phyloP scores from a whole-genome alignment of 208 protist genomes.

The Leishmania major region DNA sequence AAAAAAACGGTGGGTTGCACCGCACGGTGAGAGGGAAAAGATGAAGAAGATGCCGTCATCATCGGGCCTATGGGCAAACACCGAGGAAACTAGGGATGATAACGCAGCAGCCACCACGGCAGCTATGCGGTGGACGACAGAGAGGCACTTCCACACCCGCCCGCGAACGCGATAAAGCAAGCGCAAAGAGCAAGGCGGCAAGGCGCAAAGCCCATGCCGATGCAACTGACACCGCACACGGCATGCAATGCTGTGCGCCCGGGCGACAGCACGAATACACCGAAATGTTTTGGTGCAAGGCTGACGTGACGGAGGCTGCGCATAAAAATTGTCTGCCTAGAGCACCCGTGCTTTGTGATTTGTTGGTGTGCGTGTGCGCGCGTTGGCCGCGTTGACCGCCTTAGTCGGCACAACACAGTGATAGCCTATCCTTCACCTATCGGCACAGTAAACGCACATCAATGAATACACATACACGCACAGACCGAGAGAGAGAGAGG shows the following conservation, averaged over 20 bases:
- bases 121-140: background rate
- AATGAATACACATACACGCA: background rate
- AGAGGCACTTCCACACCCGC: background rate
- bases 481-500: background rate
- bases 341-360: background rate
- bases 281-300: background rate
- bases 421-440: background rate
- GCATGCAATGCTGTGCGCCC: background rate
- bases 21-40: background rate
- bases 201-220: background rate
- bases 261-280: background rate
- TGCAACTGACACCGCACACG: background rate
- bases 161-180: background rate
- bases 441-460: background rate
- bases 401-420: background rate
- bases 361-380: background rate
- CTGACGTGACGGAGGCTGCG: background rate
- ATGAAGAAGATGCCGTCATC: background rate
- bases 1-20: slow-evolving; percentile 1
- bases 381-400: background rate
- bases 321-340: background rate
- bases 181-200: background rate
- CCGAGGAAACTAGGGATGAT: slow-evolving; percentile 2
- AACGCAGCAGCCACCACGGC: background rate
- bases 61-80: background rate